Evolutionary conservation across 176 grass and related monocot genomes (phyloP), one percentile per base, ranked within the genome.

Genomic region (Tillandsia leiboldiana): DNA sequence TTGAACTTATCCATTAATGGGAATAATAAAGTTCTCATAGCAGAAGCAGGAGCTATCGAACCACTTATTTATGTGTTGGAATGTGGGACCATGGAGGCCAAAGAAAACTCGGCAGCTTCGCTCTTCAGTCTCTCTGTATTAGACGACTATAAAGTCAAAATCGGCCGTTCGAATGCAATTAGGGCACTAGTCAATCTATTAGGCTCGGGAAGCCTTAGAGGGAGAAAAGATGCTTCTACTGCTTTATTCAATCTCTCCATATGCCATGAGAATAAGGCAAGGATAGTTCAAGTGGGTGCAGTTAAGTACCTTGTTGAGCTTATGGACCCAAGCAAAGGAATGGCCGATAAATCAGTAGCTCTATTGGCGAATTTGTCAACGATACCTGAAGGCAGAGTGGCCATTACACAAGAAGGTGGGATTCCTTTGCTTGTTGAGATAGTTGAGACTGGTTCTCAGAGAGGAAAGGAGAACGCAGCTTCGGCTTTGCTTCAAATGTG

Each of bases 1-100:
- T 49, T 86, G 57, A 86, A 86, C 69, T 80, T 86, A 42, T 81
- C 83, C 33, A 81, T 86, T 49, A 77, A 86, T 66, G 64, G 81
- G 26, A 17, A 65, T 20, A 86, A 86, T 56, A 86, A 86, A 68
- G 26, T 26, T 73, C 15, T 77, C 13, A 86, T 86, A 86, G 78
- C 68, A 48, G 64, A 86, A 69, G 78, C 72, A 63, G 78, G 83
- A 69, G 78, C 73, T 54, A 18, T 86, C 9, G 69, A 76, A 61
- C 68, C 73, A 69, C 68, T 86, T 48, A 86, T 86, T 69, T 58
- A 78, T 56, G 83, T 81, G n/a, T 69, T 86, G 1, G 78, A 81
- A 52, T 72, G 63, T 81, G 83, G 83, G 17, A 86, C 63, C 12
- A 51, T 54, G 17, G 69, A 68, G 78, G 83, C 78, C 26, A 81